Evolutionary conservation across 73 alveolate genomes (phyloP).

Genomic region (Tetrahymena thermophila): DNA sequence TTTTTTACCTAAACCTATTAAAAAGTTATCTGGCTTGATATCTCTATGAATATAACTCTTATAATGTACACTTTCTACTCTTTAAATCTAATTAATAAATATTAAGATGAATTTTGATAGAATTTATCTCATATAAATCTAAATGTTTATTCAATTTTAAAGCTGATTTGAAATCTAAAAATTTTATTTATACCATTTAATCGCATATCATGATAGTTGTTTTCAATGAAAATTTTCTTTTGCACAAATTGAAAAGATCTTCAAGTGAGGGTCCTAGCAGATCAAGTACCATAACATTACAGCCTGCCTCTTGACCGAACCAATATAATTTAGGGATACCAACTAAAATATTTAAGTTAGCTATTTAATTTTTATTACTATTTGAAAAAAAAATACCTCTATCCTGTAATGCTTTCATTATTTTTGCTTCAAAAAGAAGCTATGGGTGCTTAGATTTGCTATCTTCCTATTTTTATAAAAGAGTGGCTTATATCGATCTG

Average conservation of each 20-base stretch:
- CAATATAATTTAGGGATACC: conserved; percentile 73
- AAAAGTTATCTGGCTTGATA: conserved; percentile 57
- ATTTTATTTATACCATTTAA: conserved; percentile 47
- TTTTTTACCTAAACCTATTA: conserved; percentile 47
- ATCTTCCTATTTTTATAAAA: conserved; percentile 21
- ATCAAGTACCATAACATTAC: conserved; percentile 74
- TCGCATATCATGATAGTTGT: conserved; percentile 70
- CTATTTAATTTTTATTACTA: background rate
- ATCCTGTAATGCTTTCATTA: conserved; percentile 24
- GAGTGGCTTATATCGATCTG: background rate
- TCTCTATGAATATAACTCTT: conserved; percentile 47
- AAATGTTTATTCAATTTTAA: background rate
- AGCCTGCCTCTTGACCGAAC: conserved; percentile 77
- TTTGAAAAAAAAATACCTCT: conserved; percentile 13
- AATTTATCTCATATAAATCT: background rate
- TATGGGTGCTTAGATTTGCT: conserved; percentile 48
- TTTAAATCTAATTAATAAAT: conserved; percentile 3
- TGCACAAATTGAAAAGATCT: conserved; percentile 79
- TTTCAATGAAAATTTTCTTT: conserved; percentile 66
- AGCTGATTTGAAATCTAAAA: background rate
- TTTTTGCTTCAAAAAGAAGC: conserved; percentile 20
- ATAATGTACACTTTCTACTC: conserved; percentile 53
- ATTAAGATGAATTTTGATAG: too few species aligned
- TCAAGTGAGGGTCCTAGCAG: conserved; percentile 83
- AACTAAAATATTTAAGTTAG: conserved; percentile 1